phyloP scores from a whole-genome alignment of 495 filamentous ascomycete species.

The Aspergillus ostianus region DNA sequence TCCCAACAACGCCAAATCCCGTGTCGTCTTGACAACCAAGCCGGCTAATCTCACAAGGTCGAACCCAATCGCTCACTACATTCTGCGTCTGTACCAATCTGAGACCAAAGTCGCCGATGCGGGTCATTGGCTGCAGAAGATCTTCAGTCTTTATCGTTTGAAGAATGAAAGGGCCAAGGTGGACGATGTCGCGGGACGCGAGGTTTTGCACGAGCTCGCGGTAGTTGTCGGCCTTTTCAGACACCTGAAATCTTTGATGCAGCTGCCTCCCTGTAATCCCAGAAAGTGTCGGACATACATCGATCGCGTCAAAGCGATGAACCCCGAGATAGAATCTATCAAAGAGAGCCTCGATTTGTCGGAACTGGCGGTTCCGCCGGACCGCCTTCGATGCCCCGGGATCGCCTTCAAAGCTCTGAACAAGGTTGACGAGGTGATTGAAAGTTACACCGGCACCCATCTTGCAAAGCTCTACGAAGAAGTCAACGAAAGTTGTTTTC shows the following conservation, averaged over 20 bases:
- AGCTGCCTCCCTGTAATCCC: constrained; percentile 24
- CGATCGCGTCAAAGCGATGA: constrained; percentile 21
- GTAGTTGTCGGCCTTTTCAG: constrained; percentile 28
- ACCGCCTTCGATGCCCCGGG: constrained; percentile 34
- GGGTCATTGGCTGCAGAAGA: constrained; percentile 5
- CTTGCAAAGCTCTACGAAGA: constrained; percentile 36
- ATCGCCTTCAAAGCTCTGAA: constrained; percentile 28
- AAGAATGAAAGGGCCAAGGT: background rate
- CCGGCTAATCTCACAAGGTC: constrained; percentile 21
- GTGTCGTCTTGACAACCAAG: constrained; percentile 29
- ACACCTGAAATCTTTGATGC: constrained; percentile 19
- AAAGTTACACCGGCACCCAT: constrained; percentile 31
- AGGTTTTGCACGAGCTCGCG: constrained; percentile 21
- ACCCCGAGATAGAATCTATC: constrained; percentile 24
- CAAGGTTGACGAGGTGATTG: constrained; percentile 31
- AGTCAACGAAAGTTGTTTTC: constrained; percentile 28
- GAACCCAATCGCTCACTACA: constrained; percentile 27
- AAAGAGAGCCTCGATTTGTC: constrained; percentile 30
- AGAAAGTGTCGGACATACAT: constrained; percentile 32
- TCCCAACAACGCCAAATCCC: constrained; percentile 21
- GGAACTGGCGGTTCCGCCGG: constrained; percentile 31
- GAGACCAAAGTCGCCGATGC: background rate
- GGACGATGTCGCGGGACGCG: constrained; percentile 8
- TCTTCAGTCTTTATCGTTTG: background rate
- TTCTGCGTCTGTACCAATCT: constrained; percentile 19